Percentiles rank a stretch among this genome's conserved stretches.
These are phyloP conservation scores for Trichoderma sp. DNA, from an alignment of 2,329 filamentous ascomycete species.

Conservation along the genomic window DNA sequence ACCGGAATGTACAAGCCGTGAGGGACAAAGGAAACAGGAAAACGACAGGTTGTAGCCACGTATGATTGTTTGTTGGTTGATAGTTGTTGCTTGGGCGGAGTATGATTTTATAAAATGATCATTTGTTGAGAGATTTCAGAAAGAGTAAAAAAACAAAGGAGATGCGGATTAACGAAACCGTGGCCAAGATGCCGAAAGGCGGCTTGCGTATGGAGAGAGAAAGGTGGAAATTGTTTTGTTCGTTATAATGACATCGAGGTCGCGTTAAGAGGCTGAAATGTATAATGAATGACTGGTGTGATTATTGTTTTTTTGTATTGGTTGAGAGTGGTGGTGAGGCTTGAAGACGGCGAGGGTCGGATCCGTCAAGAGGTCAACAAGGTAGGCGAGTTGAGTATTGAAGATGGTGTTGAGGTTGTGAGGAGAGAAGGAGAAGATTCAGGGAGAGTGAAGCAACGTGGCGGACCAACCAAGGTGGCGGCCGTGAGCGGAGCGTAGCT, in stretches of 20 bases:
- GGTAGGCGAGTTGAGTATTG: slow-evolving; percentile 19
- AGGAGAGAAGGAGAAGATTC: background rate
- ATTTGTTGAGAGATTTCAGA: slow-evolving; percentile 41
- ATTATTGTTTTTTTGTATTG: slow-evolving; percentile 9
- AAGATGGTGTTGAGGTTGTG: slow-evolving; percentile 3
- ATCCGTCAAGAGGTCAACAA: slow-evolving; percentile 33
- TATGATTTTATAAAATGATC: slow-evolving; percentile 47
- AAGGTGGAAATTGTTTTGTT: slow-evolving; percentile 42
- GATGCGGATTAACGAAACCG: slow-evolving; percentile 43
- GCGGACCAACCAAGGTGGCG: slow-evolving; percentile 36
- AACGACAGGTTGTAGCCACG: slow-evolving; percentile 34
- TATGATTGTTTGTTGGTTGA: slow-evolving; percentile 28
- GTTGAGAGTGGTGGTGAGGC: slow-evolving; percentile 25
- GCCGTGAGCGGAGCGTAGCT: slow-evolving; percentile 40
- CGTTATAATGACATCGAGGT: slow-evolving; percentile 52
- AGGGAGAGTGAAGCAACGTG: slow-evolving; percentile 29
- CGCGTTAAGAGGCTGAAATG: slow-evolving; percentile 34
- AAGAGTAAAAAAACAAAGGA: slow-evolving; percentile 43
- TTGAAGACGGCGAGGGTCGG: slow-evolving; percentile 37
- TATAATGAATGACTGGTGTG: slow-evolving; percentile 30
- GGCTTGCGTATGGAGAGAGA: slow-evolving; percentile 34
- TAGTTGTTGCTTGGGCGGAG: slow-evolving; percentile 34
- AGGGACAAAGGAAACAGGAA: slow-evolving; percentile 42
- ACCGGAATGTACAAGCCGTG: slow-evolving; percentile 43
- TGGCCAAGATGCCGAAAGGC: slow-evolving; percentile 34